A percentile compares a stretch with the other conserved stretches of the same genome.
Conservation (phyloP, 345 rosid genomes). For the Excoecaria agallocha region DNA sequence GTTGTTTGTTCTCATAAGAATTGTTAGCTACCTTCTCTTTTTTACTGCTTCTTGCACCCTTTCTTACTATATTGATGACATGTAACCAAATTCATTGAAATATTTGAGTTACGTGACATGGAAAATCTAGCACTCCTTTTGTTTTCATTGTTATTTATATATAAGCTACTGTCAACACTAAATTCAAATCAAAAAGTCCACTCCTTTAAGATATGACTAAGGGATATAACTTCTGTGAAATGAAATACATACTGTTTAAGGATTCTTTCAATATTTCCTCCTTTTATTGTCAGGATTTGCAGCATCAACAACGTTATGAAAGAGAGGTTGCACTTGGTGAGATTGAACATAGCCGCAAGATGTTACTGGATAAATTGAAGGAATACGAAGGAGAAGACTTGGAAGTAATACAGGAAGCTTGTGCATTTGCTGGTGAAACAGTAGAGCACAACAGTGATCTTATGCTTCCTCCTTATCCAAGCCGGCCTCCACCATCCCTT, state of each 20-base stretch:
- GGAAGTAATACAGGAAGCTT: conserved; percentile 66
- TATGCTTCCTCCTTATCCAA: conserved; percentile 79
- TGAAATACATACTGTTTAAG: conserved; percentile 3
- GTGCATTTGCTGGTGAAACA: conserved; percentile 71
- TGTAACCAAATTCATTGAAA: no score
- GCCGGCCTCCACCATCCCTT: conserved; percentile 46
- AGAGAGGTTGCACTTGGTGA: conserved; percentile 74
- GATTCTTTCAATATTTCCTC: conserved; percentile 20
- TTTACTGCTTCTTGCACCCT: no score
- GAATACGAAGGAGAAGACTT: conserved; percentile 71
- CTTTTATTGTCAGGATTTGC: conserved; percentile 46
- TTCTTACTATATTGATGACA: no score
- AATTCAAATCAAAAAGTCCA: not conserved
- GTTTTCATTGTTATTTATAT: not conserved
- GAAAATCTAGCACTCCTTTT: no score
- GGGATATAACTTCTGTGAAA: conserved; percentile 3
- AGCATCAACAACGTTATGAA: conserved; percentile 74
- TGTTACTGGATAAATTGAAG: conserved; percentile 71
- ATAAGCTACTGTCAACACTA: not conserved
- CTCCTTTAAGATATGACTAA: not conserved
- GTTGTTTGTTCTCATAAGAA: not conserved
- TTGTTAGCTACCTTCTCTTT: no score
- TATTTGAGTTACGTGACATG: no score
- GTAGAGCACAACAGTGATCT: conserved; percentile 64
- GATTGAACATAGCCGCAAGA: conserved; percentile 71